Evolutionary conservation across 345 rosid genomes (phyloP).

Genomic region (Populus alba): DNA sequence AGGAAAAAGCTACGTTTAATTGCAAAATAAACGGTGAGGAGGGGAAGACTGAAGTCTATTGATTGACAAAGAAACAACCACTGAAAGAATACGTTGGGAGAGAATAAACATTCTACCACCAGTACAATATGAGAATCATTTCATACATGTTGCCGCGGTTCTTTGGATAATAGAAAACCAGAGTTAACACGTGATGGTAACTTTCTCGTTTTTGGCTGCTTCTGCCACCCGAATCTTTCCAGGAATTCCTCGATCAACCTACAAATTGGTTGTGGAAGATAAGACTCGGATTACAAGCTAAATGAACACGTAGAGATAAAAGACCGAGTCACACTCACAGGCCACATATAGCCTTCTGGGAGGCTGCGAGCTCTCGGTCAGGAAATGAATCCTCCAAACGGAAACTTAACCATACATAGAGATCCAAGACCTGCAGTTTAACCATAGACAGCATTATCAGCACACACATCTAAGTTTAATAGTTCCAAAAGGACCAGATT

Average conservation of each 20-base stretch:
- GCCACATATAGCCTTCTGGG: conserved; percentile 75
- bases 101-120: background rate
- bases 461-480: background rate
- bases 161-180: conserved; percentile 19
- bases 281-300: background rate
- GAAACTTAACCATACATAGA: conserved; percentile 90
- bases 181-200: background rate
- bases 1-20: too few species aligned
- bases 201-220: conserved; percentile 25
- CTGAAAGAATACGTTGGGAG: too few species aligned
- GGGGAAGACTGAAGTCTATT: too few species aligned
- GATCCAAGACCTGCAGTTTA: conserved; percentile 68
- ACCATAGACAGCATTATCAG: conserved; percentile 8
- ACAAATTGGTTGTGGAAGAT: conserved; percentile 5
- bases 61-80: too few species aligned
- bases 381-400: conserved; percentile 82
- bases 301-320: background rate
- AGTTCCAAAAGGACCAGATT: background rate
- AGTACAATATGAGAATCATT: background rate
- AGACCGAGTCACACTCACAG: conserved; percentile 44
- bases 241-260: conserved; percentile 91
- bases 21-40: too few species aligned
- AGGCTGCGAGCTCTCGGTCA: conserved; percentile 69
- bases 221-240: conserved; percentile 55
- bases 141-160: conserved; percentile 8